Conservation (phyloP, 2,329 filamentous ascomycete genomes). For the Chaetomium globosum region DNA sequence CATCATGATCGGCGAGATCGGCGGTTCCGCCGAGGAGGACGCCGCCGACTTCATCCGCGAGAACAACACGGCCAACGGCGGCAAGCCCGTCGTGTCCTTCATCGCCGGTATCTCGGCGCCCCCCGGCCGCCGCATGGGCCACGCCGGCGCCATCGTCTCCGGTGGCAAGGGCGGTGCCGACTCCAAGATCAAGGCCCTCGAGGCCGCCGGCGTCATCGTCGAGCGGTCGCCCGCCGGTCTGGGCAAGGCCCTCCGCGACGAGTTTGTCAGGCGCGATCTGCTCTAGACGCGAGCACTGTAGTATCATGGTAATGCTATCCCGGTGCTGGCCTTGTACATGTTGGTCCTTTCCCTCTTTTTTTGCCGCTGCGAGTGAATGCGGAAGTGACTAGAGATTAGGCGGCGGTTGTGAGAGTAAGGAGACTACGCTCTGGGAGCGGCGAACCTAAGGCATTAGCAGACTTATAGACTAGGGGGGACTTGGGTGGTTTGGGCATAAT, state of each 20-base stretch:
- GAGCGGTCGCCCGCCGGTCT: conserved; percentile 91
- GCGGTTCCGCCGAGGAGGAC: conserved; percentile 95
- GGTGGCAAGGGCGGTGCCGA: conserved; percentile 97
- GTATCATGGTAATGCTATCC: conserved; percentile 10
- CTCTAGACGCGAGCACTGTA: conserved; percentile 60
- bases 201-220: conserved; percentile 91
- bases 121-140: conserved; percentile 95
- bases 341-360: conserved; percentile 25
- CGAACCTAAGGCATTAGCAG: conserved; percentile 20
- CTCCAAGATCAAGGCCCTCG: conserved; percentile 94
- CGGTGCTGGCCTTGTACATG: conserved; percentile 27
- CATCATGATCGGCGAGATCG: conserved; percentile 99
- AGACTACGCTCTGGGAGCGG: conserved; percentile 3
- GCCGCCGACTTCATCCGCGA: conserved; percentile 93
- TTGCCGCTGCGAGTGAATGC: conserved; percentile 11
- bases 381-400: neutral
- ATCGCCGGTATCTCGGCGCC: conserved; percentile 98
- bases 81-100: conserved; percentile 96
- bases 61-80: conserved; percentile 81
- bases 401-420: conserved; percentile 15
- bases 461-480: conserved; percentile 38
- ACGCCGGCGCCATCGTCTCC: conserved; percentile 96
- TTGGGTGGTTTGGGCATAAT: conserved; percentile 34
- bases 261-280: conserved; percentile 95
- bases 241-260: conserved; percentile 89